Conservation (phyloP, 75 land plant genomes). For the Azolla pinnata region DNA sequence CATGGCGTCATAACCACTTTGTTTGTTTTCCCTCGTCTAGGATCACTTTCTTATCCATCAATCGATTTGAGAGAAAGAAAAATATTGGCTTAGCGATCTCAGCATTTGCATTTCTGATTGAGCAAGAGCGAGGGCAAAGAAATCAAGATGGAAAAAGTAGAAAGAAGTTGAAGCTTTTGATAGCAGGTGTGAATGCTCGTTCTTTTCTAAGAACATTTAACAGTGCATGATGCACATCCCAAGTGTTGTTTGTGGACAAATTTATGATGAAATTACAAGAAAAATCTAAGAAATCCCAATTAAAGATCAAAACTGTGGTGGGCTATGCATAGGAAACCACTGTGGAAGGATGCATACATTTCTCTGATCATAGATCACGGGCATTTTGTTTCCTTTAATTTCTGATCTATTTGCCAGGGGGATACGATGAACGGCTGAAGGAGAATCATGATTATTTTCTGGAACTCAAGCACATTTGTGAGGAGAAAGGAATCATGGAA, state of each 20-base stretch:
- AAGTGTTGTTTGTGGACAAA: not conserved
- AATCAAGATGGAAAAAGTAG: not conserved
- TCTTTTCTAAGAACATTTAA: too few species aligned
- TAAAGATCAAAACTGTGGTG: too few species aligned
- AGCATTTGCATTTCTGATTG: conserved; percentile 59
- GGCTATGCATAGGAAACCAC: too few species aligned
- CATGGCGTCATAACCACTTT: not conserved
- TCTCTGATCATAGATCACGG: too few species aligned
- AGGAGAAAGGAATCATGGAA: conserved; percentile 45
- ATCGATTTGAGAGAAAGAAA: conserved; percentile 96
- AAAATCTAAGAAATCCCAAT: too few species aligned
- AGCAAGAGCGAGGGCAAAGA: not conserved
- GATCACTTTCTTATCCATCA: conserved; percentile 81
- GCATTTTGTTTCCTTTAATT: conserved; percentile 2
- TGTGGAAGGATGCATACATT: too few species aligned
- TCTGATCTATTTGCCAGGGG: conserved; percentile 42
- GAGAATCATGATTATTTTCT: conserved; percentile 84
- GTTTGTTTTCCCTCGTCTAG: conserved; percentile 27
- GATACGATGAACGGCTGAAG: conserved; percentile 77
- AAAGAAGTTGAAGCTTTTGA: conserved; percentile 10
- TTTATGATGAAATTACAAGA: not conserved
- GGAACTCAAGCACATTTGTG: conserved; percentile 57
- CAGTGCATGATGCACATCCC: too few species aligned
- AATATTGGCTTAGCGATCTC: conserved; percentile 79
- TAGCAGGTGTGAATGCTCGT: conserved; percentile 20